Evolutionary conservation across 768 basidiomycete species (phyloP).

Genomic region (Termitomyces sp.): DNA sequence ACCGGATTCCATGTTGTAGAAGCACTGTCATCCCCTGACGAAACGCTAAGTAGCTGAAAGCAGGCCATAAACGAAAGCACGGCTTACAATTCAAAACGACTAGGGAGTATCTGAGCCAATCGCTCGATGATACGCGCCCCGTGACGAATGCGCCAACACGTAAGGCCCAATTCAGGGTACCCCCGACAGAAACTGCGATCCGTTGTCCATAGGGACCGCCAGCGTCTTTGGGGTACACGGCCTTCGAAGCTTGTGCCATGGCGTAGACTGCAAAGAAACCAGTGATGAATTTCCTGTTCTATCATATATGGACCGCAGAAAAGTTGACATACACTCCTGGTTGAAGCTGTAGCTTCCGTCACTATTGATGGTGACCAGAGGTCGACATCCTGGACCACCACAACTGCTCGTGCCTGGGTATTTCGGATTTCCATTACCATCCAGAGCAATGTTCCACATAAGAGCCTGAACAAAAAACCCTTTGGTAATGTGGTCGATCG

Average conservation of each 20-base stretch:
- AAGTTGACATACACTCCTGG: slow-evolving; percentile 57
- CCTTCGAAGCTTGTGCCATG: slow-evolving; percentile 75
- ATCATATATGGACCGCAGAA: not conserved
- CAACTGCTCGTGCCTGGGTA: slow-evolving; percentile 66
- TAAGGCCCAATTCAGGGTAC: slow-evolving; percentile 53
- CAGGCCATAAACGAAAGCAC: not conserved
- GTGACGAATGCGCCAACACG: slow-evolving; percentile 68
- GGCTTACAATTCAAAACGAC: slow-evolving; percentile 69
- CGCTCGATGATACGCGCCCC: slow-evolving; percentile 43
- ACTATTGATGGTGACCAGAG: slow-evolving; percentile 62
- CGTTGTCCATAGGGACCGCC: slow-evolving; percentile 69
- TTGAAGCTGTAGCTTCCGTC: slow-evolving; percentile 63
- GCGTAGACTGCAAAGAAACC: slow-evolving; percentile 48
- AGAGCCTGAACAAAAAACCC: slow-evolving; percentile 21
- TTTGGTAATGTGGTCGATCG: slow-evolving; percentile 9
- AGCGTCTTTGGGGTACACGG: slow-evolving; percentile 62
- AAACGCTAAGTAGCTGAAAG: not conserved
- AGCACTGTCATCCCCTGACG: slow-evolving; percentile 42
- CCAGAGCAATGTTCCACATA: slow-evolving; percentile 77
- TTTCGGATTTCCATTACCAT: slow-evolving; percentile 59
- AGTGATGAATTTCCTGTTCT: not conserved
- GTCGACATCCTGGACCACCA: slow-evolving; percentile 57
- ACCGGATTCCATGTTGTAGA: slow-evolving; percentile 53
- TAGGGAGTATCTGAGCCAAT: slow-evolving; percentile 64
- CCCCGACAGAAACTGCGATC: slow-evolving; percentile 61